These are phyloP conservation scores for Trichoderma lentiforme DNA, from an alignment of 2,329 filamentous ascomycete species.

Conservation along the genomic window DNA sequence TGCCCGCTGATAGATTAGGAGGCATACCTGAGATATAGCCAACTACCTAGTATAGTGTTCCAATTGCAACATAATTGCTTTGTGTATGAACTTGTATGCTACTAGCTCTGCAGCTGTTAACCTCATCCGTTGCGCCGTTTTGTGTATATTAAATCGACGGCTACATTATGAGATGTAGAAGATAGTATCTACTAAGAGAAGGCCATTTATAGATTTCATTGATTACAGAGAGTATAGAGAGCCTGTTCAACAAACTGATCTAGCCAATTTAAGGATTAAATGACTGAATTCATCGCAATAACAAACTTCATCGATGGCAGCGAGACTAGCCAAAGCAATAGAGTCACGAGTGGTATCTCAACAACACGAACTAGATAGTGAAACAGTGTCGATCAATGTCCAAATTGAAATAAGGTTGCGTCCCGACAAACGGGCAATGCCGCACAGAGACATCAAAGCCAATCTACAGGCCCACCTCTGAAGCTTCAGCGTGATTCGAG, in stretches of 20 bases:
- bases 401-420: background rate
- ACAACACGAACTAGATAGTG: background rate
- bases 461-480: background rate
- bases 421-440: background rate
- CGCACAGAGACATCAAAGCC: background rate
- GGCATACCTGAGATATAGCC: background rate
- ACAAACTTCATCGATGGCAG: background rate
- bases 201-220: too few species aligned
- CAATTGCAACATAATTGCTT: background rate
- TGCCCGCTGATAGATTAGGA: background rate
- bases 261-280: background rate
- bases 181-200: too few species aligned
- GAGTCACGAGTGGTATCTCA: background rate
- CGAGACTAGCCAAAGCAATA: background rate
- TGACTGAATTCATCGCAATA: background rate
- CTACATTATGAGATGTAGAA: too few species aligned
- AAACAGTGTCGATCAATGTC: background rate
- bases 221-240: too few species aligned
- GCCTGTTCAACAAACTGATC: too few species aligned
- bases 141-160: too few species aligned
- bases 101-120: background rate
- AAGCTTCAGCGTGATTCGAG: background rate
- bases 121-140: background rate
- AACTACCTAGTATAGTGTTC: background rate
- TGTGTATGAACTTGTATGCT: background rate